A percentile compares a stretch with the other conserved stretches of the same genome.
Conservation (phyloP, 495 filamentous ascomycete species). For the Melanomma pulvis-pyrius region DNA sequence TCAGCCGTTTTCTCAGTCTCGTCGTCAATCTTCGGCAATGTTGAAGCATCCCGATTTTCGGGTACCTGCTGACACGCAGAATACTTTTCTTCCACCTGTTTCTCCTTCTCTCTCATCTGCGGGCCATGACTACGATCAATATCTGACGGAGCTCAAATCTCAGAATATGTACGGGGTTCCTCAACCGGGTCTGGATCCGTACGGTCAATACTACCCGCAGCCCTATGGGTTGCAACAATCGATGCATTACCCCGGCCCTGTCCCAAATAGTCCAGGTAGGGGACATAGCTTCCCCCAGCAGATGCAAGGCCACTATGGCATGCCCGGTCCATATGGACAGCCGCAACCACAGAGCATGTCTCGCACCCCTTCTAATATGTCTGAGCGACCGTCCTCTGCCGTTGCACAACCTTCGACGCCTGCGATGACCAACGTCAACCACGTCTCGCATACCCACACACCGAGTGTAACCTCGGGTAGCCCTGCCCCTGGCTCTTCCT, state of each 20-base stretch:
- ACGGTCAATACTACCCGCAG: slow-evolving; percentile 48
- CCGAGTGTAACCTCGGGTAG: slow-evolving; percentile 61
- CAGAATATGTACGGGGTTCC: slow-evolving; percentile 55
- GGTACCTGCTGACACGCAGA: slow-evolving; percentile 41
- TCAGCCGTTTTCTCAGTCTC: neutral
- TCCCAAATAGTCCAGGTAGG: slow-evolving; percentile 42
- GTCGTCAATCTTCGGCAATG: neutral
- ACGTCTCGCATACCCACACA: slow-evolving; percentile 54
- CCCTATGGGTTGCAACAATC: slow-evolving; percentile 51
- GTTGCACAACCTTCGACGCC: slow-evolving; percentile 68
- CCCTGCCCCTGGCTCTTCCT: slow-evolving; percentile 50
- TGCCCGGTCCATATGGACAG: slow-evolving; percentile 56
- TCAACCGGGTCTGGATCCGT: slow-evolving; percentile 38
- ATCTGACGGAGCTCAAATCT: slow-evolving; percentile 65
- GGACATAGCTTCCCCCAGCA: slow-evolving; percentile 38
- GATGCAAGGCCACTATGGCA: slow-evolving; percentile 35
- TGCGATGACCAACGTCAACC: slow-evolving; percentile 57
- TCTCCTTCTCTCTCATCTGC: slow-evolving; percentile 66
- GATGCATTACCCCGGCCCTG: slow-evolving; percentile 39
- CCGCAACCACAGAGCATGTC: slow-evolving; percentile 71
- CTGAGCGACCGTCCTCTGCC: slow-evolving; percentile 77
- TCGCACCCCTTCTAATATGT: slow-evolving; percentile 79
- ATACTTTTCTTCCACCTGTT: slow-evolving; percentile 45
- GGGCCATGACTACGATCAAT: slow-evolving; percentile 69
- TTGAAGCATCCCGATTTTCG: slow-evolving; percentile 17